These are phyloP conservation scores for Penicillium angulare DNA, from an alignment of 495 filamentous ascomycete species.

Conservation along the genomic window DNA sequence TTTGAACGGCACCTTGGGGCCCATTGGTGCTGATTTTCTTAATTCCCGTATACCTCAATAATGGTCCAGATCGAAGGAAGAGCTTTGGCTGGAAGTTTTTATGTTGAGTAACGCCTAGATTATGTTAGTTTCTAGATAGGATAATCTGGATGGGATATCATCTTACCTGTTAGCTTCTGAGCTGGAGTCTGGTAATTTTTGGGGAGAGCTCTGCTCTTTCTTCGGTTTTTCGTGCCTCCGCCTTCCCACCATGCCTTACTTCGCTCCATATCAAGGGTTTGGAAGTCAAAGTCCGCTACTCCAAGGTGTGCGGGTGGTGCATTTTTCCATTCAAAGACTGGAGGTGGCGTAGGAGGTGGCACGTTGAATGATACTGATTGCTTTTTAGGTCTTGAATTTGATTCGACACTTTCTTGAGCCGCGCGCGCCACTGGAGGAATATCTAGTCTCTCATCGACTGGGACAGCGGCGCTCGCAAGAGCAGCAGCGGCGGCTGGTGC, in stretches of 20 bases:
- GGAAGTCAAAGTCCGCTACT: constrained; percentile 43
- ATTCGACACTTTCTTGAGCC: constrained; percentile 18
- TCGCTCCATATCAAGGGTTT: constrained; percentile 36
- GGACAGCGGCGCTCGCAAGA: neutral
- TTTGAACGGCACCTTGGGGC: constrained; percentile 42
- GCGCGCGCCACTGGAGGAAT: constrained; percentile 16
- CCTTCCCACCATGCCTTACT: constrained; percentile 51
- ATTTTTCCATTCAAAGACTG: constrained; percentile 45
- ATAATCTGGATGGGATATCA: neutral
- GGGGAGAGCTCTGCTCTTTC: constrained; percentile 42
- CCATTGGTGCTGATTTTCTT: constrained; percentile 36
- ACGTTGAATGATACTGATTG: constrained; percentile 48
- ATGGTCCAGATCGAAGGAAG: constrained; percentile 84
- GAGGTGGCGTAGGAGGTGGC: constrained; percentile 47
- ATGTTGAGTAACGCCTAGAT: constrained; percentile 25
- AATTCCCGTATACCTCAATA: constrained; percentile 87
- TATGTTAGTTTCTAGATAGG: constrained; percentile 15
- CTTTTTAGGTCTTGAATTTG: constrained; percentile 37
- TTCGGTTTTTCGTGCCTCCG: constrained; percentile 30
- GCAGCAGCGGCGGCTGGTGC: neutral
- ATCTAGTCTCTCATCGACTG: constrained; percentile 15
- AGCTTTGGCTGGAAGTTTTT: constrained; percentile 79
- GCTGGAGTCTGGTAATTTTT: constrained; percentile 39
- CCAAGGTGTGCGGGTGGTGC: constrained; percentile 35
- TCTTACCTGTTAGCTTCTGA: constrained; percentile 38